phyloP scores from a whole-genome alignment of 2,329 filamentous ascomycete species.

The Fusarium ramigenum region DNA sequence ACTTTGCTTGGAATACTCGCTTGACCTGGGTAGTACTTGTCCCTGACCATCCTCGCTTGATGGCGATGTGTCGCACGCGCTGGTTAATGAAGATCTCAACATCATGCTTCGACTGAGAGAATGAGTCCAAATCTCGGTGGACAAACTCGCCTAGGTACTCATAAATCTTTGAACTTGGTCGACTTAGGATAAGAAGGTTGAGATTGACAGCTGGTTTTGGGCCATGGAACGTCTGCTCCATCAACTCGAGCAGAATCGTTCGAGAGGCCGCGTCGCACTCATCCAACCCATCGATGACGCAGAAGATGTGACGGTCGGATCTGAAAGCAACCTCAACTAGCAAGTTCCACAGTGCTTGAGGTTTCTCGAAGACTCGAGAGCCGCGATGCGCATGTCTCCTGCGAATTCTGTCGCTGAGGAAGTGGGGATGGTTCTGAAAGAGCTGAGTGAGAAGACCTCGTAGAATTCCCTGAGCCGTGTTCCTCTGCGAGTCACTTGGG shows the following conservation, averaged over 20 bases:
- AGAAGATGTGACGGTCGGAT: conserved; percentile 24
- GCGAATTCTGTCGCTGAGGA: conserved; percentile 27
- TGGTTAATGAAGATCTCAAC: conserved; percentile 33
- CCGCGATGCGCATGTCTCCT: conserved; percentile 19
- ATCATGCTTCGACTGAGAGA: conserved; percentile 25
- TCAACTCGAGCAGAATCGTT: conserved; percentile 11
- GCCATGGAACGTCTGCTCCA: conserved; percentile 21
- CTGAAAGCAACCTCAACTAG: conserved; percentile 22
- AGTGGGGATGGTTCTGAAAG: conserved; percentile 21
- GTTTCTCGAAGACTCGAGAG: conserved; percentile 17
- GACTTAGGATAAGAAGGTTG: conserved; percentile 7
- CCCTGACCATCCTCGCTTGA: conserved; percentile 26
- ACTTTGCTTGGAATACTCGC: conserved; percentile 31
- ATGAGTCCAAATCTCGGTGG: conserved; percentile 36
- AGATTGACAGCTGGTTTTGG: conserved; percentile 12
- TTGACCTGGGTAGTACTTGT: conserved; percentile 23
- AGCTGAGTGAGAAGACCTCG: conserved; percentile 21
- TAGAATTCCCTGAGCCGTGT: conserved; percentile 18
- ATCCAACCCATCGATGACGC: conserved; percentile 19
- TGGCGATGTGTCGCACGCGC: conserved; percentile 17
- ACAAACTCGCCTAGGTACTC: conserved; percentile 26
- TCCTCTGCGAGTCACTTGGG: conserved; percentile 13
- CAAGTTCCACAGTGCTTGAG: conserved; percentile 23
- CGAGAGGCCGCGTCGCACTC: conserved; percentile 20
- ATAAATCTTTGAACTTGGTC: conserved; percentile 17